Conservation (phyloP, 148 eudicot species). For the Cornus kousa region DNA sequence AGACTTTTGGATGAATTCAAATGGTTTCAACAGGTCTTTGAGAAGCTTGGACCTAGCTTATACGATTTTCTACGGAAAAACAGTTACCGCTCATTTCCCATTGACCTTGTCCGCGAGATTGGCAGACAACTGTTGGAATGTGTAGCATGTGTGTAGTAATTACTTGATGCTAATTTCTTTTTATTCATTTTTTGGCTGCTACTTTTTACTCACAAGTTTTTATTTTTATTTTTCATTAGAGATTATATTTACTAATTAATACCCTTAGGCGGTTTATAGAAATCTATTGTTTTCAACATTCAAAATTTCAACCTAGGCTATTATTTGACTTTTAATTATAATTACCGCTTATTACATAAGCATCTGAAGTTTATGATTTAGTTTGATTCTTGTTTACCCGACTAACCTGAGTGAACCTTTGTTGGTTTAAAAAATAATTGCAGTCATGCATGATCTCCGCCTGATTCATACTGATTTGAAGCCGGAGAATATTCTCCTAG, state of each 20-base stretch:
- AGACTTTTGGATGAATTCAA: constrained; percentile 57
- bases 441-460: constrained; percentile 87
- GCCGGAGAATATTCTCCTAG: constrained; percentile 86
- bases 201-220: not conserved
- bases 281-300: not conserved
- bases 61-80: constrained; percentile 88
- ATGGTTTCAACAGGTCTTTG: constrained; percentile 92
- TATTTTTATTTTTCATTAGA: not conserved
- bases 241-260: not conserved
- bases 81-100: constrained; percentile 83
- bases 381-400: not conserved
- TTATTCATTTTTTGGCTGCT: not conserved
- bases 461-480: constrained; percentile 90
- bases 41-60: constrained; percentile 97
- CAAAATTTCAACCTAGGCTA: not conserved
- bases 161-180: constrained; percentile 25
- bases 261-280: not conserved
- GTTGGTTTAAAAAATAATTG: constrained; percentile 22
- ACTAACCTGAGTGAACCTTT: not conserved
- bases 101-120: constrained; percentile 81
- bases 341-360: not conserved
- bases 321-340: not conserved
- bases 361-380: not conserved
- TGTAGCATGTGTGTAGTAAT: constrained; percentile 86
- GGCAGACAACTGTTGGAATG: constrained; percentile 86